phyloP scores from a whole-genome alignment of 179 eudicot species.

The Drosera spatulata region DNA sequence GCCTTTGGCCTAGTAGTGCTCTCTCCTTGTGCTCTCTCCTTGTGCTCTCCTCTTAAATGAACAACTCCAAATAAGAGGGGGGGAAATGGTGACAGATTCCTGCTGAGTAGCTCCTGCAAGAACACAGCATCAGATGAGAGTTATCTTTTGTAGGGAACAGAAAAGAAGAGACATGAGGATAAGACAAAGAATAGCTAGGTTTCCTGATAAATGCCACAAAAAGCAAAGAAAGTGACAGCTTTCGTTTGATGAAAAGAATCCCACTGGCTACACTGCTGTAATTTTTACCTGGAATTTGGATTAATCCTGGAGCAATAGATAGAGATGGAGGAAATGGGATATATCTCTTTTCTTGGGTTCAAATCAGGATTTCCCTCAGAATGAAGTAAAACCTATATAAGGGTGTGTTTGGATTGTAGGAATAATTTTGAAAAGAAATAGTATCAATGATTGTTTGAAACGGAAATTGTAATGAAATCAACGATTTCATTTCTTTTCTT shows the following conservation, averaged over 20 bases:
- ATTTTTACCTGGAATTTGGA: slow-evolving; percentile 11
- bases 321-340: no score
- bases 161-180: slow-evolving; percentile 4
- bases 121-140: neutral
- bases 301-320: no score
- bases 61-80: neutral
- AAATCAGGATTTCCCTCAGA: no score
- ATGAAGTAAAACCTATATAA: no score
- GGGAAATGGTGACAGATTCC: slow-evolving; percentile 37
- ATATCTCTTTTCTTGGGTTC: no score
- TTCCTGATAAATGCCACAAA: slow-evolving; percentile 10
- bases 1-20: no score
- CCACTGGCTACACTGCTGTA: slow-evolving; percentile 14
- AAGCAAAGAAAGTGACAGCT: slow-evolving; percentile 22
- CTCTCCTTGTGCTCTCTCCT: slow-evolving; percentile 4
- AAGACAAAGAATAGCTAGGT: slow-evolving; percentile 13
- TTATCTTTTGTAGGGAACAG: neutral
- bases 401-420: no score
- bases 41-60: neutral
- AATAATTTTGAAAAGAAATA: no score
- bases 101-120: slow-evolving; percentile 12
- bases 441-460: no score
- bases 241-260: slow-evolving; percentile 16
- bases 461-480: no score
- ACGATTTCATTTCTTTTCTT: no score